Evolutionary conservation across 139 green algal genomes (phyloP).

Genomic region (Haematococcus sp.): DNA sequence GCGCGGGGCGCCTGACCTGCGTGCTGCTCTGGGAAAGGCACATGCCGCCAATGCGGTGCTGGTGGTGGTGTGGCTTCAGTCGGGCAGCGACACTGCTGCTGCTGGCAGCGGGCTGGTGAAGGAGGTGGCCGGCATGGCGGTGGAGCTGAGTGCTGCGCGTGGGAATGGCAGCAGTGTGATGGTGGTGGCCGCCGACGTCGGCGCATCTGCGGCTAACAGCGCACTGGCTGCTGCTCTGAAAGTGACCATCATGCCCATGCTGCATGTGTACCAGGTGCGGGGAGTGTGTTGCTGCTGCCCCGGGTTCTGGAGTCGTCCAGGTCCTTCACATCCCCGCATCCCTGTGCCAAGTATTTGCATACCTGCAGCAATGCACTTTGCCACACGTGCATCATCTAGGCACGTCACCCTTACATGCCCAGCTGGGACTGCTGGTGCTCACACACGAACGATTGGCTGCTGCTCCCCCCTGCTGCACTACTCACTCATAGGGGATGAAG

Average conservation of each 20-base stretch:
- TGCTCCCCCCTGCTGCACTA: neutral
- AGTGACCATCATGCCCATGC: conserved; percentile 32
- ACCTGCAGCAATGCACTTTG: neutral
- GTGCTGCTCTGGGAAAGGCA: conserved; percentile 41
- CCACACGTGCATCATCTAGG: too few species aligned
- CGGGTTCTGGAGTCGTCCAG: too few species aligned
- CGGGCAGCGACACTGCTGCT: conserved; percentile 10
- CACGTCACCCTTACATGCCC: too few species aligned
- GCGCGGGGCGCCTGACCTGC: conserved; percentile 53
- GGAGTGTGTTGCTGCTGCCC: too few species aligned
- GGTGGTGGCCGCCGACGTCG: conserved; percentile 27
- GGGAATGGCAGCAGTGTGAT: neutral
- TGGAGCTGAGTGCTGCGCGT: neutral
- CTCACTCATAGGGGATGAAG: conserved; percentile 40
- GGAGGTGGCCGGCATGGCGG: neutral
- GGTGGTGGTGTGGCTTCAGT: conserved; percentile 47
- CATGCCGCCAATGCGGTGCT: conserved; percentile 11
- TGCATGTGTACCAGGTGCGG: conserved; percentile 41
- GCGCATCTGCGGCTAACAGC: conserved; percentile 36
- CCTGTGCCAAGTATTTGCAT: too few species aligned
- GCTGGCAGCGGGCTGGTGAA: conserved; percentile 9
- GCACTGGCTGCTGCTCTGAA: conserved; percentile 45
- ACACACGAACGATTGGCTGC: too few species aligned
- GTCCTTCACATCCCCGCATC: too few species aligned
- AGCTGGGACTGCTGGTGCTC: too few species aligned